Base-by-base conservation (phyloP, 495 filamentous ascomycete species). In the Hypoxylon intermedium region DNA sequence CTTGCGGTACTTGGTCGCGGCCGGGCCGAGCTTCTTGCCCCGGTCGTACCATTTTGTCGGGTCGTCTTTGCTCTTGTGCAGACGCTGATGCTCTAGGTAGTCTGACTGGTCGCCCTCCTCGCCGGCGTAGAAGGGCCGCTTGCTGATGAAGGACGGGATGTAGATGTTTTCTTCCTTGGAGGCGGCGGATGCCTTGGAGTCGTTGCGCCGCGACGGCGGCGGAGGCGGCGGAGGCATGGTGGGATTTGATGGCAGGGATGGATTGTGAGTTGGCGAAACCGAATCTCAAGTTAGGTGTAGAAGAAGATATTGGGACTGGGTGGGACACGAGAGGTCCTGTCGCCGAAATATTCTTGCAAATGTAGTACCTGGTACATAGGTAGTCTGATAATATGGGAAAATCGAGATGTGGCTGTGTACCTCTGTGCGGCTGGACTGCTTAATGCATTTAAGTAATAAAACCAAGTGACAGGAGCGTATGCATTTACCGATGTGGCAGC, bases 131-230 rank as follows among this genome's bases (percentile, higher is more conserved):
- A 98, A 98, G 15, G 94, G 94, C 60, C 96, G 94, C 74, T 96
- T 96, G 65, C 92, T 90, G 81, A 98, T 98, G 82, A 96, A 98
- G 45, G 91, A 83, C 7, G 94, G 94, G 73, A 98, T 98, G 82
- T 98, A 98, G 77, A 97, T 93, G 84, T 98, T 98, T 73, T 88
- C 88, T 74, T 91, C 88, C 67, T 92, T 92, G 53, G 79, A 82
- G 44, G 83, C 79, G 16, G 81, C 78, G 41, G 78, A 83, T 6
- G 81, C 76, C 28, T 72, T 76, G 24, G 60, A 53, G 61, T 66
- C 63, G 45, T 62, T 61, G 30, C 66, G 69, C 47, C 71, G 66
- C 40, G 69, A 66, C 24, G 74, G 69, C 48, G 74, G 72, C 9
- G 71, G 68, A 11, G 74, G 73, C 6, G 72, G 70, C 12, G 72